Conservation (phyloP, 2,329 filamentous ascomycete genomes). For the Ampelomyces quisqualis region DNA sequence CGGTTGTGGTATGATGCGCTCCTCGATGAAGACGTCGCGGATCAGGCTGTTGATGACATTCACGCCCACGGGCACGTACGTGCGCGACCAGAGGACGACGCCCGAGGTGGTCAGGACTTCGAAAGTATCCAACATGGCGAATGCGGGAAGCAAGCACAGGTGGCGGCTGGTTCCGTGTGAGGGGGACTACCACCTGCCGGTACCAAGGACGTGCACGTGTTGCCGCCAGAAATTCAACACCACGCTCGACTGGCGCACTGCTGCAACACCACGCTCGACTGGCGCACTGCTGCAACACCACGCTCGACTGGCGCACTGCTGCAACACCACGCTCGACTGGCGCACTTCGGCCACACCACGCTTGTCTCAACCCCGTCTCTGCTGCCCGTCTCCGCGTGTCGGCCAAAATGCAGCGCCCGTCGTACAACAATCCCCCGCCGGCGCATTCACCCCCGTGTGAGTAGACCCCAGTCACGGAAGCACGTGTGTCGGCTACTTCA, state of each 20-base stretch:
- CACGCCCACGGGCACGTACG: constrained; percentile 75
- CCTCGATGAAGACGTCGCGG: constrained; percentile 95
- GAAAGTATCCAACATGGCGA: constrained; percentile 86
- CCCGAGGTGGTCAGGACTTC: constrained; percentile 95
- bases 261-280: not conserved
- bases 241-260: constrained; percentile 6
- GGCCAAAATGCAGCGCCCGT: constrained; percentile 76
- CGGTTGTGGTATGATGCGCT: constrained; percentile 67
- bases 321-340: constrained; percentile 5
- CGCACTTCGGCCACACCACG: constrained; percentile 2
- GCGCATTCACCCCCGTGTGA: constrained; percentile 78
- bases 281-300: too few species aligned
- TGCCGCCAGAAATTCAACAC: constrained; percentile 16
- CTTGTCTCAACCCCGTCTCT: not conserved
- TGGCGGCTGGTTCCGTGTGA: not conserved
- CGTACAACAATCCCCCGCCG: constrained; percentile 70
- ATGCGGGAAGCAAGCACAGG: constrained; percentile 7
- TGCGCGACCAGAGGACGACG: constrained; percentile 93
- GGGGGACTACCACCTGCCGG: too few species aligned
- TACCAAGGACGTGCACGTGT: too few species aligned
- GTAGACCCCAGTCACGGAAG: constrained; percentile 2
- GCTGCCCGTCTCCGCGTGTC: not conserved
- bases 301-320: constrained; percentile 7
- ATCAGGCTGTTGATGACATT: constrained; percentile 93
- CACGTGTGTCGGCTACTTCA: too few species aligned